Conservation (phyloP, 2,329 filamentous ascomycete species). For the Epichloe hybrida region DNA sequence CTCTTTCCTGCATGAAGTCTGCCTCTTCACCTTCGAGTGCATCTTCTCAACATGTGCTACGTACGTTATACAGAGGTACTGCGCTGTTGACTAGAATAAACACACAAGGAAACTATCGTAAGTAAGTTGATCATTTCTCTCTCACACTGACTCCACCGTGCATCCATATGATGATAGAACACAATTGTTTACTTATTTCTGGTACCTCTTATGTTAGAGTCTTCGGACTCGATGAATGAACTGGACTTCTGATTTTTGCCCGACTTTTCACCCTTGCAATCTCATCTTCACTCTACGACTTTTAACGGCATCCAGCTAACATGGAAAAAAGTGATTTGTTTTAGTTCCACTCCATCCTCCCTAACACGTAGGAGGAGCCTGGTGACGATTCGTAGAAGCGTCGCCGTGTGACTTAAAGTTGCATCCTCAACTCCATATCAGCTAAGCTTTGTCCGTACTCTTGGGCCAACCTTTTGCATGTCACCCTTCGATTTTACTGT, state of each 20-base stretch:
- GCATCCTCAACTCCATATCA: neutral
- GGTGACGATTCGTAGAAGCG: neutral
- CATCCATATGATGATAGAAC: slow-evolving; percentile 55
- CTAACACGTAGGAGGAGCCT: neutral
- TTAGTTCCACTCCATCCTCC: neutral
- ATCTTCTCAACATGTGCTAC: neutral
- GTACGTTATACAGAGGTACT: neutral
- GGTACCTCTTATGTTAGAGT: slow-evolving; percentile 96
- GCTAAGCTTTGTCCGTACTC: neutral
- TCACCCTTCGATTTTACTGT: slow-evolving; percentile 5
- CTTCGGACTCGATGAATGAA: slow-evolving; percentile 62
- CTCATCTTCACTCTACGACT: neutral
- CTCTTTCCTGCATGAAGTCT: neutral
- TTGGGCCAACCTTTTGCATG: neutral
- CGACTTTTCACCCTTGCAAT: neutral
- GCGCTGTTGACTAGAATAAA: neutral
- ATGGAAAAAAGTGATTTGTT: slow-evolving; percentile 2
- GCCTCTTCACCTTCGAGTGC: neutral
- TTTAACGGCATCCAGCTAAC: slow-evolving; percentile 3
- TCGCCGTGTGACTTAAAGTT: neutral
- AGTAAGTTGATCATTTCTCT: neutral
- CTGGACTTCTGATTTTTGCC: slow-evolving; percentile 61
- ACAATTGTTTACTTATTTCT: slow-evolving; percentile 57
- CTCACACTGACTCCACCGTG: neutral
- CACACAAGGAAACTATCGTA: slow-evolving; percentile 2